Evolutionary conservation across 2,329 filamentous ascomycete species (phyloP), one percentile per base, ranked within the genome.

Genomic region (Colletotrichum sp.): DNA sequence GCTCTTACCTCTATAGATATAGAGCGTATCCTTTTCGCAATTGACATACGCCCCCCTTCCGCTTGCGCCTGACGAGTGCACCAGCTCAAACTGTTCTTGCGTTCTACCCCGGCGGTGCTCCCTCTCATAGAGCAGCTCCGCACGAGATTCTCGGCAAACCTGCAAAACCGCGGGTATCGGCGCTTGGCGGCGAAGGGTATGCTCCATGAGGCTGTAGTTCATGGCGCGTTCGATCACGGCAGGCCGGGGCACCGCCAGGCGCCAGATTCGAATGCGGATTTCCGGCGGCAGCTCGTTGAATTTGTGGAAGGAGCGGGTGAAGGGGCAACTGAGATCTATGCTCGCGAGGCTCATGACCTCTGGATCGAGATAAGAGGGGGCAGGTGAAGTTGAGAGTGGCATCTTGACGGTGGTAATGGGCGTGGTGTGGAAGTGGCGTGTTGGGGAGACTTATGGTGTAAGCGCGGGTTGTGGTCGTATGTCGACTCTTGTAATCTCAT

Each of bases 181-280:
- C 8, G 26, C 62, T 7, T 57, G 66, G 32, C 75, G 75, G n/a
- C 30, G 72, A 1, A 76, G 72, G 13, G 10, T 48, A 2, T 28
- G 71, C 22, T 34, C n/a, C 60, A 76, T 24, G 16, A 55, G 71
- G 3, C 13, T 26, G 55, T 63, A 71, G n/a, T 75, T 44, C 8
- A 65, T 26, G 24, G 32, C 16, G 39, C 75, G 71, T 36, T 71
- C 52, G 1, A 71, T 44, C 12, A 75, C 62, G 9, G 71, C 9
- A 22, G 65, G 30, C 10, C 30, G 60, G 13, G 72, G 60, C 10
- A 62, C 52, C 1, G 75, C 75, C 3, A 75, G 18, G 1, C 44
- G 66, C 75, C 75, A 76, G 8, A 76, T 75, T 5, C 9, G 28
- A 16, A 9, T 2, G 24, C 75, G 75, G n/a, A 76, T 36, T 24